Base-by-base conservation (phyloP, 331 rosid species). In the Quercus phellos region DNA sequence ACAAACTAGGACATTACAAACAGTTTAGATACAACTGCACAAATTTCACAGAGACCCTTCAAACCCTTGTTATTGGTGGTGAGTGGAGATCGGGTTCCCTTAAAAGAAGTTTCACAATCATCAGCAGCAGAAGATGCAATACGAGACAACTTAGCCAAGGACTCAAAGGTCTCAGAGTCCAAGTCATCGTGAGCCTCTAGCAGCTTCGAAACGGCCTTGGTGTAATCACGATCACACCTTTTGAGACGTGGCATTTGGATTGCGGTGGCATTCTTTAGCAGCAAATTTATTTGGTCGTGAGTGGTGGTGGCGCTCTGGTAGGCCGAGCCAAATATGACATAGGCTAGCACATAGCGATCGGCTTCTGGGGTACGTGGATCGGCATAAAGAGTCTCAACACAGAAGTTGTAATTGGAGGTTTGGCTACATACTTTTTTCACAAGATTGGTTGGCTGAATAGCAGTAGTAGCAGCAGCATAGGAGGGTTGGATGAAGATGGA, bases 381-480 rank as follows among this genome's bases (percentile, higher is more conserved):
- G 19, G 77, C 76, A 68, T 72, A 79, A 8, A 88, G 81, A 42
- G 90, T 73, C 55, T 79, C 46, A 38, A 78, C 82, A 55, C 87
- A 88, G 78, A 88, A 84, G 50, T 86, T 21, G 88, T 82, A 84
- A 19, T 83, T 80, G 32, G 87, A 73, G 43, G 86, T 84, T 64
- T 68, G 55, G 64, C 51, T 70, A 64, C 90, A 86, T 19, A 84
- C 87, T 26, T 77, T 55, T 13, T 51, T n/a, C 30, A 84, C 86
- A n/a, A 86, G 58, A 75, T 72, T 16, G 18, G 85, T 68, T 50
- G 75, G 82, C 27, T 70, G 63, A 26, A 59, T 55, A 6, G 55
- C 13, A 2, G 69, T 3, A 72, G 64, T 66, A 9, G 55, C 14
- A 3, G 69, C 4, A 72, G 70, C 63, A 67, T 8, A 7, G 17